phyloP scores from a whole-genome alignment of 129 eudicot species.

The Smallanthus sonchifolius region DNA sequence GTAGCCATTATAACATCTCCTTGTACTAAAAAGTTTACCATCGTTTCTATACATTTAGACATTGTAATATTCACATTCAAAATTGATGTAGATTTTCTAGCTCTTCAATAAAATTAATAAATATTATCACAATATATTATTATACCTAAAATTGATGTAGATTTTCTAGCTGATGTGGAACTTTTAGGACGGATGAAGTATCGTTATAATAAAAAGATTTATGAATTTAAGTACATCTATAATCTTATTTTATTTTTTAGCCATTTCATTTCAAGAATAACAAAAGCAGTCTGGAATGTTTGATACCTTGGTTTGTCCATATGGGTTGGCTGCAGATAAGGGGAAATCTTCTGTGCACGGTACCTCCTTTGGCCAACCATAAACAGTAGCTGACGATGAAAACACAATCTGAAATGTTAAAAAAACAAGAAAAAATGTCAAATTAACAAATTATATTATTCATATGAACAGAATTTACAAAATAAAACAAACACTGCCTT shows the following conservation, averaged over 20 bases:
- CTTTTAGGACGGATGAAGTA: not conserved
- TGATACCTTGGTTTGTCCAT: slow-evolving; percentile 83
- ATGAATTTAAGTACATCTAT: not conserved
- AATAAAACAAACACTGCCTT: slow-evolving; percentile 33
- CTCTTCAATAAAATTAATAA: not conserved
- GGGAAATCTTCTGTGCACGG: slow-evolving; percentile 89
- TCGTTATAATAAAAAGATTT: not conserved
- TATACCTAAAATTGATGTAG: not conserved
- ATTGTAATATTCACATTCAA: not conserved
- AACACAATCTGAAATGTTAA: slow-evolving; percentile 62
- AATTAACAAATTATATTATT: not conserved
- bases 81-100: not conserved
- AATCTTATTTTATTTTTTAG: not conserved
- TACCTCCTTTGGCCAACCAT: slow-evolving; percentile 86
- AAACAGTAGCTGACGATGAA: slow-evolving; percentile 82
- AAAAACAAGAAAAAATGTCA: slow-evolving; percentile 8
- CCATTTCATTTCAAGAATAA: not conserved
- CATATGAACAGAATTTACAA: not conserved
- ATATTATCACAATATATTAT: not conserved
- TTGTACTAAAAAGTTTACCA: not conserved
- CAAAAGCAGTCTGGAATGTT: not conserved
- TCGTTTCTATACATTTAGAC: not conserved
- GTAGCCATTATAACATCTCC: not conserved
- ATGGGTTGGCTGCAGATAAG: slow-evolving; percentile 72
- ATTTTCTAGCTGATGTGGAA: not conserved